Percentiles rank a stretch among this genome's conserved stretches.
Conservation (phyloP, 2,329 filamentous ascomycete species). For the Penicillium paneum region DNA sequence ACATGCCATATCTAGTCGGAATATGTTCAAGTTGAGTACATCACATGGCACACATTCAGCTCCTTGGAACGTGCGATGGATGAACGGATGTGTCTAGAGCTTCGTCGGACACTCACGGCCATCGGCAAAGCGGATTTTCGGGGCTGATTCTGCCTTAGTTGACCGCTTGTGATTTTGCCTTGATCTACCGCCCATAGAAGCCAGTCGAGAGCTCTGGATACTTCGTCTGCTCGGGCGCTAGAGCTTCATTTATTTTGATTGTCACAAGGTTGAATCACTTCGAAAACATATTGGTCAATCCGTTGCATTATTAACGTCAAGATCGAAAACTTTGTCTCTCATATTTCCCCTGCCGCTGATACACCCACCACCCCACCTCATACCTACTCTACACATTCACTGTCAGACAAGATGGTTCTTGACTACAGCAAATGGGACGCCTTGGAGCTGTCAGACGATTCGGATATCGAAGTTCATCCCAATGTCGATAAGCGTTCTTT, state of each 20-base stretch:
- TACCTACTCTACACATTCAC: slow-evolving; percentile 12
- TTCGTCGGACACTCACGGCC: slow-evolving; percentile 3
- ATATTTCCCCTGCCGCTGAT: slow-evolving; percentile 17
- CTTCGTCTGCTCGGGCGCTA: slow-evolving; percentile 9
- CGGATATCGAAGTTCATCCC: slow-evolving; percentile 95
- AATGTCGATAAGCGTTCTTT: slow-evolving; percentile 99
- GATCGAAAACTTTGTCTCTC: slow-evolving; percentile 3
- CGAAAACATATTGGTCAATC: neutral
- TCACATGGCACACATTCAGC: slow-evolving; percentile 9
- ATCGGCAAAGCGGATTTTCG: slow-evolving; percentile 15
- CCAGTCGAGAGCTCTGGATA: slow-evolving; percentile 34
- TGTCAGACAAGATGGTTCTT: slow-evolving; percentile 49
- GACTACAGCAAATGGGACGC: slow-evolving; percentile 69
- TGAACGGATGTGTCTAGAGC: slow-evolving; percentile 12
- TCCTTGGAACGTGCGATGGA: slow-evolving; percentile 17
- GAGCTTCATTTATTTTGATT: neutral
- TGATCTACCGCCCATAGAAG: slow-evolving; percentile 32
- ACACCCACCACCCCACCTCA: slow-evolving; percentile 17
- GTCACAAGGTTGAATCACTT: neutral
- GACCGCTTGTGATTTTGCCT: slow-evolving; percentile 29
- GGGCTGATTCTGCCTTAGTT: slow-evolving; percentile 23
- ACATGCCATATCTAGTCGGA: slow-evolving; percentile 34
- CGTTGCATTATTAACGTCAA: neutral
- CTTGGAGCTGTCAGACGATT: slow-evolving; percentile 96
- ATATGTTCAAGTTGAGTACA: slow-evolving; percentile 4